Percentiles rank a stretch among this genome's conserved stretches.
phyloP scores from a whole-genome alignment of 306 rosid species.

The Sicyos baderoa region DNA sequence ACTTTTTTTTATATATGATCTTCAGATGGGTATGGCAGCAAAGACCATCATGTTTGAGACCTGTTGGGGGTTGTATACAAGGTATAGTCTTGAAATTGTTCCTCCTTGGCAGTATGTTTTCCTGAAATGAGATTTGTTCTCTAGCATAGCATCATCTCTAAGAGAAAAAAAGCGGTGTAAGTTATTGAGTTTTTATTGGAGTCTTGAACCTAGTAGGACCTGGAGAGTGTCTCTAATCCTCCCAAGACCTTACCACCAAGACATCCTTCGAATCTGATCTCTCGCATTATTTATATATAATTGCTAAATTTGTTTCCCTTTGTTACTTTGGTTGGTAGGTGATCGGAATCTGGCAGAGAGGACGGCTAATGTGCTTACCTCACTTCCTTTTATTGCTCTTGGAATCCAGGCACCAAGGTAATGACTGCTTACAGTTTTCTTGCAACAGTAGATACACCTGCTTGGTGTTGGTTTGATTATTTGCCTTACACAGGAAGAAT shows the following conservation, averaged over 20 bases:
- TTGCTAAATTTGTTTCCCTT: neutral
- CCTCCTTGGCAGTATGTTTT: neutral
- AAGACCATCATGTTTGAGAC: constrained; percentile 71
- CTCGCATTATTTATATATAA: neutral
- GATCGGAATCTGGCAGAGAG: constrained; percentile 61
- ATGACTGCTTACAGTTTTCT: constrained; percentile 23
- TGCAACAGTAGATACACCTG: neutral
- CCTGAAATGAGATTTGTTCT: neutral
- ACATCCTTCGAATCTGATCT: neutral
- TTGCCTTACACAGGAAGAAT: constrained; percentile 52
- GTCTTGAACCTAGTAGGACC: neutral
- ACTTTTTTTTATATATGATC: constrained; percentile 21
- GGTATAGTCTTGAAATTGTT: constrained; percentile 36
- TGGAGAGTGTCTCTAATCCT: neutral
- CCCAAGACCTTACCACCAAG: neutral
- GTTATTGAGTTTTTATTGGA: neutral
- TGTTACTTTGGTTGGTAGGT: constrained; percentile 35
- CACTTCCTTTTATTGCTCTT: constrained; percentile 76
- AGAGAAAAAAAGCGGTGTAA: neutral
- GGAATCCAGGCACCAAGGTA: constrained; percentile 87
- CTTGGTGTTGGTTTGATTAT: constrained; percentile 19
- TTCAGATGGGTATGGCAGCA: constrained; percentile 75
- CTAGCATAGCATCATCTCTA: neutral
- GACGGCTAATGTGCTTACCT: constrained; percentile 78
- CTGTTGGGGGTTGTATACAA: constrained; percentile 49